These are phyloP conservation scores for Coprinellus aureogranulatus DNA, from an alignment of 768 basidiomycete genomes.

Conservation along the genomic window DNA sequence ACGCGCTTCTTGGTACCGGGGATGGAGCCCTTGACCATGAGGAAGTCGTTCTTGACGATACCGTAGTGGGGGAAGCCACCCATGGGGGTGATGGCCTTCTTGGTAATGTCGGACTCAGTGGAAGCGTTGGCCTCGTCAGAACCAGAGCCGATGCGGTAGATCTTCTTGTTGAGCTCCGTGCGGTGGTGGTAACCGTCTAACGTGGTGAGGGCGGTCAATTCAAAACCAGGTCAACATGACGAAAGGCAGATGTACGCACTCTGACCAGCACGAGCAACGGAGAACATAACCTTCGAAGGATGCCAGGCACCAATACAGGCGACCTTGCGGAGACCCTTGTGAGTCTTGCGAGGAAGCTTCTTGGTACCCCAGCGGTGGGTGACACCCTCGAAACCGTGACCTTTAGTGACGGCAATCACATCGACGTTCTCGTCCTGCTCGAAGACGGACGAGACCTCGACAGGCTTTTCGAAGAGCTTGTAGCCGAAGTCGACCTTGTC, in stretches of 20 bases:
- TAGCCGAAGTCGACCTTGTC: constrained; percentile 98
- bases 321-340: constrained; percentile 99
- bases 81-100: constrained; percentile 93
- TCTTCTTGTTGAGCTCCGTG: constrained; percentile 98
- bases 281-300: constrained; percentile 99
- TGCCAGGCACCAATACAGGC: constrained; percentile 99
- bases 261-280: constrained; percentile 99
- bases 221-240: too few relatives aligned
- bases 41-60: constrained; percentile 97
- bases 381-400: constrained; percentile 99
- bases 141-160: constrained; percentile 90
- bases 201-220: background rate
- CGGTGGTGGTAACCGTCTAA: constrained; percentile 94
- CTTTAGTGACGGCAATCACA: constrained; percentile 97
- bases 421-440: constrained; percentile 97
- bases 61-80: constrained; percentile 99
- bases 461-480: constrained; percentile 92
- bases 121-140: constrained; percentile 80
- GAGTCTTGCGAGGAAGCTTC: constrained; percentile 97
- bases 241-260: constrained; percentile 51
- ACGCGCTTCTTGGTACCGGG: constrained; percentile 98
- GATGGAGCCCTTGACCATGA: constrained; percentile 94
- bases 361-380: constrained; percentile 99
- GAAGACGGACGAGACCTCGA: constrained; percentile 82
- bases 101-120: constrained; percentile 91